Base-by-base conservation (phyloP, 805 yeast genomes). In the Wickerhamia fluorescens region DNA sequence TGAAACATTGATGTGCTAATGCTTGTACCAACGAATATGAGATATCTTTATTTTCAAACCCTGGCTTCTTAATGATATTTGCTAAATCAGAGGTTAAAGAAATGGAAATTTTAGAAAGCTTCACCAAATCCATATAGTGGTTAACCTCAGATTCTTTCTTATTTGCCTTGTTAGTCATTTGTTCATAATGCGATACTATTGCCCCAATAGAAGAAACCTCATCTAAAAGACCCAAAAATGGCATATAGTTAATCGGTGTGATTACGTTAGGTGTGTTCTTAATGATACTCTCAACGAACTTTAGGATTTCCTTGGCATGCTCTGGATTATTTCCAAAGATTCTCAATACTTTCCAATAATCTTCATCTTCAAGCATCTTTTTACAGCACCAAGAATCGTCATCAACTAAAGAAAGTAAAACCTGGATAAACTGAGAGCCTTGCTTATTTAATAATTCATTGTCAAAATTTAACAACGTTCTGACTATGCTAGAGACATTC, bases 161-260 rank as follows among this genome's bases (percentile, higher is more conserved):
- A 66, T 68, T 27, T 73, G 76, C 42, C 65, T 67, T 37, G 22
- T 70, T 79, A 31, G 61, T 62, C 33, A 75, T 81, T 37, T 75
- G 79, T 49, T 83, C 92, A 71, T 75, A 75, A 45, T 75, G 82
- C 3, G 84, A 76, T 5, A 86, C 89, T 30, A 78, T 61, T 0
- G 92, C 86, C 6, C 94, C 94, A 26, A 79, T 73, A 1, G 89
- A 81, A 0, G 92, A 80, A 11, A 83, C 68, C 40, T 83, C 94
- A 52, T 83, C 94, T 18, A 83, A 51, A 7, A 82, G 53, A 1
- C 89, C 92, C 20, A 83, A 58, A 7, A 82, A 51, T 40, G 73
- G 67, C 71, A 81, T 71, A 41, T 73, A 81, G 41, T 78, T 81
- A 1, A 52, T 48, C 5, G 63, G 58, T 11, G 58, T 61, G 18